A percentile compares a stretch with the other conserved stretches of the same genome.
Evolutionary conservation across 1,139 yeast genomes (phyloP).

Genomic region (Starmera stellimalicola): DNA sequence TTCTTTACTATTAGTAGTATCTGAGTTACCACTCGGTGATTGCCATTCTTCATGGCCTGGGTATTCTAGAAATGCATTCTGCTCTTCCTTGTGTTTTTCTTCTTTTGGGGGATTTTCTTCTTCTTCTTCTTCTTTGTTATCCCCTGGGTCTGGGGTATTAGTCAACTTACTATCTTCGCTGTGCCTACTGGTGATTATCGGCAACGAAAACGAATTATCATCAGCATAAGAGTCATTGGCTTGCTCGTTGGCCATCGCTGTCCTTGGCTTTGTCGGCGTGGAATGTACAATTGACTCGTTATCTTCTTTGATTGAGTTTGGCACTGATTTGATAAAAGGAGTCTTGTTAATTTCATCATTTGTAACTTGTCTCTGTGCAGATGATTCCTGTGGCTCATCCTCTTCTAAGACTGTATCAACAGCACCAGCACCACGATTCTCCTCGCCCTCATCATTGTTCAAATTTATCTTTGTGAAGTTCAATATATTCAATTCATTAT

Average conservation of each 20-base stretch:
- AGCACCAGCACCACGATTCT: conserved; percentile 1
- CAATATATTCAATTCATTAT: conserved; percentile 40
- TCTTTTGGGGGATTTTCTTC: background rate
- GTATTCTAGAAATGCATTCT: background rate
- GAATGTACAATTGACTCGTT: conserved; percentile 5
- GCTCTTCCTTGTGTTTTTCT: background rate
- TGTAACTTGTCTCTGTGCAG: background rate
- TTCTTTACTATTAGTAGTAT: background rate
- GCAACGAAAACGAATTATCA: conserved; percentile 23
- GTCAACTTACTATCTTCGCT: conserved; percentile 1
- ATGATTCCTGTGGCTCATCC: background rate
- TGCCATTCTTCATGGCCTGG: background rate
- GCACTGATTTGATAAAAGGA: background rate
- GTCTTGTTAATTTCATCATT: background rate
- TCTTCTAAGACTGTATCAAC: conserved; percentile 1
- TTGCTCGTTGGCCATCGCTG: background rate
- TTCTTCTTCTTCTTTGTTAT: conserved; percentile 5
- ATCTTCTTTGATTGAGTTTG: background rate
- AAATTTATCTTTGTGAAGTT: conserved; percentile 14
- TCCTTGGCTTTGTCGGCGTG: conserved; percentile 7
- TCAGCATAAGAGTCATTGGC: conserved; percentile 9
- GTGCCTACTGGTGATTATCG: conserved; percentile 15
- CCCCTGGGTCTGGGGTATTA: conserved; percentile 2
- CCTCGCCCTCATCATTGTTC: background rate
- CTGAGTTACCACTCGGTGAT: background rate